Conservation (phyloP, 1,139 yeast species). For the Candida sanyaensis region DNA sequence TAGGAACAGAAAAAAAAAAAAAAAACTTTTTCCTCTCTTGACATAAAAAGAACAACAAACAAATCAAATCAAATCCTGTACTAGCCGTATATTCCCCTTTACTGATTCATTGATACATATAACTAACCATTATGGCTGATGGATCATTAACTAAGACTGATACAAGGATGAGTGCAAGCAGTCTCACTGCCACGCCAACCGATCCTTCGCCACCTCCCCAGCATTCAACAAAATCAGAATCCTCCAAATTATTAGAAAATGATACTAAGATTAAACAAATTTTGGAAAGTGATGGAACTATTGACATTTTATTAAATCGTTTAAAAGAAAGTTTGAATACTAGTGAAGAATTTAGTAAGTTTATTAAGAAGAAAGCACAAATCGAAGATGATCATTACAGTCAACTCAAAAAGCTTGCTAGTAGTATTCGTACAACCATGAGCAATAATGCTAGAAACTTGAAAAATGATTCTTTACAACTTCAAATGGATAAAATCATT, state of each 20-base stretch:
- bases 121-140: constrained; percentile 1
- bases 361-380: constrained; percentile 73
- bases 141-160: constrained; percentile 2
- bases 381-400: constrained; percentile 79
- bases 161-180: not conserved
- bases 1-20: not conserved
- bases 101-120: not conserved
- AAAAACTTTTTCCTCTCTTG: not conserved
- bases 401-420: constrained; percentile 69
- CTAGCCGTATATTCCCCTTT: not conserved
- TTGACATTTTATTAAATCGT: constrained; percentile 69
- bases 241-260: constrained; percentile 11
- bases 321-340: constrained; percentile 79
- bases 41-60: not conserved
- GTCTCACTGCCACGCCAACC: constrained; percentile 1
- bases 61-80: not conserved
- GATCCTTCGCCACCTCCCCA: not conserved
- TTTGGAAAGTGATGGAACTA: constrained; percentile 40
- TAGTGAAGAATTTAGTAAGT: constrained; percentile 82
- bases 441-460: constrained; percentile 47
- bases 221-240: constrained; percentile 3
- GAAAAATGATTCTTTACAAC: constrained; percentile 69
- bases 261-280: constrained; percentile 25
- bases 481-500: constrained; percentile 66
- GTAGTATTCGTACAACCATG: constrained; percentile 53